Conservation (phyloP, 257 asterid species). For the Solanum pimpinellifolium region DNA sequence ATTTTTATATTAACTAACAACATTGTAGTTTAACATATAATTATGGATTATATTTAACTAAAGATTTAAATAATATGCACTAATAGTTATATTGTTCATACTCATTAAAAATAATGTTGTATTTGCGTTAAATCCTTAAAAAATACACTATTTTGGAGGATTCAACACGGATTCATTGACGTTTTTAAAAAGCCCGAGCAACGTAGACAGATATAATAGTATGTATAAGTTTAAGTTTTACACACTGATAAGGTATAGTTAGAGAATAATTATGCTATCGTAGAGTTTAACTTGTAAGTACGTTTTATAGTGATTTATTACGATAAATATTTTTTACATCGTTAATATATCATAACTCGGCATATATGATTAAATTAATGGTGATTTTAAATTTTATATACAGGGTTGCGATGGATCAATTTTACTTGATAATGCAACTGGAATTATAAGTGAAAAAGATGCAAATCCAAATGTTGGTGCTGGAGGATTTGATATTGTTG, state of each 20-base stretch:
- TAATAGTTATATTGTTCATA: not conserved
- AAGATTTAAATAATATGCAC: not conserved
- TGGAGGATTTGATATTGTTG: slow-evolving; percentile 17
- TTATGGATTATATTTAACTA: not conserved
- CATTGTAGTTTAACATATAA: not conserved
- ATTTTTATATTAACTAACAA: not conserved
- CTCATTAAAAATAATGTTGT: not conserved
- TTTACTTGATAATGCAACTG: slow-evolving; percentile 17
- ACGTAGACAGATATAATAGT: rapidly evolving
- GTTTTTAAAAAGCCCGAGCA: not conserved
- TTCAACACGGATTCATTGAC: rapidly evolving
- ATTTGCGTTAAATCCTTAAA: rapidly evolving
- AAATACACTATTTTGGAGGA: not conserved
- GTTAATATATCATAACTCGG: rapidly evolving
- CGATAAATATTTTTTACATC: not conserved
- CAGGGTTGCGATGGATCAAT: slow-evolving; percentile 35
- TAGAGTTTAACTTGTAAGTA: not conserved
- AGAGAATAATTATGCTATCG: not conserved
- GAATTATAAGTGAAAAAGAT: slow-evolving; percentile 18
- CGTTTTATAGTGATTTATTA: not conserved
- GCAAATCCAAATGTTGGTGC: slow-evolving; percentile 5
- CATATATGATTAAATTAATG: not conserved
- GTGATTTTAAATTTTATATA: not conserved
- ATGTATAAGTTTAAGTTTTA: not conserved
- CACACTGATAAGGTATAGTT: not conserved